Percentiles rank a stretch among this genome's conserved stretches.
These are phyloP conservation scores for Termitomyces bulborhizus DNA, from an alignment of 768 basidiomycete species.

Conservation along the genomic window DNA sequence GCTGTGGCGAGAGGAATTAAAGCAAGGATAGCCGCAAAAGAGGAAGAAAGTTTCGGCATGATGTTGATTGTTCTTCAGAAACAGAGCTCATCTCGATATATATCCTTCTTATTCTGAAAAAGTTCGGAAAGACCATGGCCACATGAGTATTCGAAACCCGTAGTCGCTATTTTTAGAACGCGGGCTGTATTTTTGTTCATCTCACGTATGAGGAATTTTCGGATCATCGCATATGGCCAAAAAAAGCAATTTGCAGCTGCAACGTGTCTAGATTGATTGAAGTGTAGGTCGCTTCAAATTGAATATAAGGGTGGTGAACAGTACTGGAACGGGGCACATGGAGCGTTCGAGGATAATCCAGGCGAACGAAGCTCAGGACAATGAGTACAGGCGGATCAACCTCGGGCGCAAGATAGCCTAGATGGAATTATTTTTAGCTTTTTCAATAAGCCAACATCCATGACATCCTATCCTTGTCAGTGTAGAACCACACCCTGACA, in stretches of 20 bases:
- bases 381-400: neutral
- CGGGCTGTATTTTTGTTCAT: neutral
- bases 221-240: neutral
- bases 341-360: neutral
- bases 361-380: neutral
- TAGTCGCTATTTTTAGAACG: neutral
- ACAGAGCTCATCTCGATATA: neutral
- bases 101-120: slow-evolving; percentile 5
- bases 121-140: slow-evolving; percentile 10
- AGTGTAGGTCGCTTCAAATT: neutral
- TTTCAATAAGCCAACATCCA: neutral
- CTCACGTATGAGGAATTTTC: too few species aligned
- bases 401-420: neutral
- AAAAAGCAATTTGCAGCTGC: neutral
- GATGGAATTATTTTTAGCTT: neutral
- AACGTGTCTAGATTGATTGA: neutral
- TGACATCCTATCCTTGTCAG: too few species aligned
- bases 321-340: too few species aligned
- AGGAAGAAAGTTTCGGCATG: slow-evolving; percentile 16
- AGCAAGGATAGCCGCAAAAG: slow-evolving; percentile 21
- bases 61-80: neutral
- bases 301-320: neutral
- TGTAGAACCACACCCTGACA: too few species aligned
- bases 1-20: slow-evolving; percentile 19
- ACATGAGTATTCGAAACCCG: neutral